These are phyloP conservation scores for Tolypocladium endophyticum DNA, from an alignment of 2,329 filamentous ascomycete species.

Conservation along the genomic window DNA sequence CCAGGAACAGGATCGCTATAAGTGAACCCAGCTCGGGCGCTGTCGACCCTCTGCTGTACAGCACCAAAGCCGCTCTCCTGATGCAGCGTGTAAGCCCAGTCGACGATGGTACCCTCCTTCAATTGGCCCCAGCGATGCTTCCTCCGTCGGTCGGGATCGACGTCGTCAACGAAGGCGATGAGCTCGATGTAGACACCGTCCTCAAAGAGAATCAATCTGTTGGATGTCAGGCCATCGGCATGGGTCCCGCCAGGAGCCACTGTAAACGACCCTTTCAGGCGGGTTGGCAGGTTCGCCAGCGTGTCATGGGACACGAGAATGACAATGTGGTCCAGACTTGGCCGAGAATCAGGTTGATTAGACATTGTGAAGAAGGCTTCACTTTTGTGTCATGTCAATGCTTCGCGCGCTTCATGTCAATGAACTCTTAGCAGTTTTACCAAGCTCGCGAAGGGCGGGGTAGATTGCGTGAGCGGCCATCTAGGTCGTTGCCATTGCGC, in stretches of 20 bases:
- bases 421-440: background rate
- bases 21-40: slow-evolving; percentile 19
- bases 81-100: slow-evolving; percentile 46
- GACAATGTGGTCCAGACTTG: slow-evolving; percentile 51
- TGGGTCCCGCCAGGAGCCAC: slow-evolving; percentile 51
- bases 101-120: slow-evolving; percentile 39
- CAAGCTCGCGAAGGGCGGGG: background rate
- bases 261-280: slow-evolving; percentile 43
- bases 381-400: too few relatives aligned
- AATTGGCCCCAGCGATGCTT: slow-evolving; percentile 50
- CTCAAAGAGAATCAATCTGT: slow-evolving; percentile 49
- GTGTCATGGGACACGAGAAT: slow-evolving; percentile 45
- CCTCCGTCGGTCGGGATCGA: slow-evolving; percentile 25
- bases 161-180: slow-evolving; percentile 46
- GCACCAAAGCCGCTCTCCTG: slow-evolving; percentile 21
- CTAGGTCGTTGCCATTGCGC: background rate
- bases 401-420: background rate
- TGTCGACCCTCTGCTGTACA: slow-evolving; percentile 25
- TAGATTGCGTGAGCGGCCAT: background rate
- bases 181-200: slow-evolving; percentile 59
- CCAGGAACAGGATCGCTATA: slow-evolving; percentile 41
- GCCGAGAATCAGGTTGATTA: slow-evolving; percentile 7
- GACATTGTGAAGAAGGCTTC: slow-evolving; percentile 1
- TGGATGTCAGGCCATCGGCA: slow-evolving; percentile 48
- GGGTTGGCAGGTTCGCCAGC: slow-evolving; percentile 34